These are phyloP conservation scores for Dendrothele bispora DNA, from an alignment of 768 basidiomycete genomes.

Conservation along the genomic window DNA sequence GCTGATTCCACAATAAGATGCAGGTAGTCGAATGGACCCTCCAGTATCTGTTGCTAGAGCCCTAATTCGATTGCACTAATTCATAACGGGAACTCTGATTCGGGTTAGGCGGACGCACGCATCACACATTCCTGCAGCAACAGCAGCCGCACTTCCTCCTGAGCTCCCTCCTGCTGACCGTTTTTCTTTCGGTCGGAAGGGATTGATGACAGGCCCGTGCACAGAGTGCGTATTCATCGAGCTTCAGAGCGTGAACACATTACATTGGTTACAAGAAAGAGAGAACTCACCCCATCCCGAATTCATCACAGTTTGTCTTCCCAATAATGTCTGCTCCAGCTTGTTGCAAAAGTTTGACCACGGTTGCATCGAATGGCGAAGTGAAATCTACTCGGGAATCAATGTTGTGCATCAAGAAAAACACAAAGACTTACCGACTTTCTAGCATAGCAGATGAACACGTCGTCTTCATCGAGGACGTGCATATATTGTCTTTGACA, in stretches of 20 bases:
- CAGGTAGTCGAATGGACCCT: constrained; percentile 90
- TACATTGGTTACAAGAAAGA: neutral
- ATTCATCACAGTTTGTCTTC: constrained; percentile 96
- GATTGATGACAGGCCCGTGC: constrained; percentile 82
- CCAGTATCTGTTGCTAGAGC: constrained; percentile 95
- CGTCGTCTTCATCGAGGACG: constrained; percentile 58
- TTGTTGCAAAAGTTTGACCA: constrained; percentile 58
- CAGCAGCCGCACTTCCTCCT: constrained; percentile 93
- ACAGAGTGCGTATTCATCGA: constrained; percentile 76
- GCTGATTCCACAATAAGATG: constrained; percentile 89
- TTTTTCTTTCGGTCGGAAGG: constrained; percentile 46
- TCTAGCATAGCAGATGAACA: constrained; percentile 78
- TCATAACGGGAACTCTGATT: constrained; percentile 4
- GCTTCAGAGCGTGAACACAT: constrained; percentile 33
- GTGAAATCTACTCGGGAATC: constrained; percentile 56
- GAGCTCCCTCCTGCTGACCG: constrained; percentile 91
- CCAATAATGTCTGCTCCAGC: constrained; percentile 76
- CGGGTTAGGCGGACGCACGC: constrained; percentile 55
- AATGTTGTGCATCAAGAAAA: neutral
- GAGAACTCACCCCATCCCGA: constrained; percentile 88
- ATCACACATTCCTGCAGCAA: constrained; percentile 79
- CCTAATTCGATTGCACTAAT: constrained; percentile 36
- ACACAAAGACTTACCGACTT: constrained; percentile 33
- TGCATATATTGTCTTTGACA: constrained; percentile 89
- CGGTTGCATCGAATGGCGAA: constrained; percentile 87